Base-by-base conservation (phyloP, 768 basidiomycete species). In the Basidioascus undulatus region DNA sequence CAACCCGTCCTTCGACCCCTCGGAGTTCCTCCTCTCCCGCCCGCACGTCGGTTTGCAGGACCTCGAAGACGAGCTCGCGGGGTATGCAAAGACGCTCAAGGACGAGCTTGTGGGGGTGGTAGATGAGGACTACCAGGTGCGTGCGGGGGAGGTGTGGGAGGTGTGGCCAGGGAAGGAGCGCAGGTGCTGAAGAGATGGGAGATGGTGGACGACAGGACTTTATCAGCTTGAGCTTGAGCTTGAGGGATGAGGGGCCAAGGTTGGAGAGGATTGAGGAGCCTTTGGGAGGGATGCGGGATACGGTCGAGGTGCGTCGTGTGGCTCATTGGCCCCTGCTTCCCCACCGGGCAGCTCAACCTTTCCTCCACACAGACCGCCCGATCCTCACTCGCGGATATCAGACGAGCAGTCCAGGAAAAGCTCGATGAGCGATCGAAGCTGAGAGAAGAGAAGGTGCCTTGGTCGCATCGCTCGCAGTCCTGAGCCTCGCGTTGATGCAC, bases 101-200 rank as follows among this genome's bases (percentile, higher is more conserved):
- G 82, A 87, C 55, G 89, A 92, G 55, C 68, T 98, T 27, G 84
- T 96, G 24, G 74, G 74, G 52, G 71, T 96, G 52, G 92, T 96
- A 56, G 96, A 98, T 58, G 77, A 84, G 50, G 92, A 96, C 60
- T 98, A 96, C 53, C 86, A 86, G n/a, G n/a, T n/a, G n/a, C n/a
- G n/a, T n/a, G n/a, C n/a, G n/a, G n/a, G n/a, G n/a, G n/a, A n/a
- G n/a, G n/a, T n/a, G n/a, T n/a, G n/a, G n/a, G n/a, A n/a, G n/a
- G n/a, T n/a, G n/a, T n/a, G n/a, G n/a, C n/a, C n/a, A n/a, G n/a
- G n/a, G n/a, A n/a, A n/a, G n/a, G n/a, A n/a, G n/a, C n/a, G n/a
- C n/a, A n/a, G n/a, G n/a, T n/a, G n/a, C n/a, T n/a, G n/a, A n/a
- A n/a, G n/a, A n/a, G n/a, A n/a, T n/a, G n/a, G n/a, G n/a, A n/a